Conservation (phyloP, 1,284 basidiomycete genomes). For the Tilletia caries region DNA sequence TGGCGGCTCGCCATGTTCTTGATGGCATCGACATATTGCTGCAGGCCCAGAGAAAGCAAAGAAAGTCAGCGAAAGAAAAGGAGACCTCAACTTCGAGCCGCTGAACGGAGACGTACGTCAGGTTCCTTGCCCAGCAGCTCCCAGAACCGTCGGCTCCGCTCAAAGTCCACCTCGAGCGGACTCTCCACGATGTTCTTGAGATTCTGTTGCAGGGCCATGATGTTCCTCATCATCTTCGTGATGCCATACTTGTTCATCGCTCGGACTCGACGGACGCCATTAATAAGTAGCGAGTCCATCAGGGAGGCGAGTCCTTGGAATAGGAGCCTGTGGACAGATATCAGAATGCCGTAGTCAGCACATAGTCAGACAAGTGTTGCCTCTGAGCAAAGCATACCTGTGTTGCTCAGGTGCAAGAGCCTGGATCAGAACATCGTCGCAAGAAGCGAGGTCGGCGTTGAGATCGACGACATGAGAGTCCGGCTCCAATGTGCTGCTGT, state of each 20-base stretch:
- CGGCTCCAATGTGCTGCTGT: constrained; percentile 73
- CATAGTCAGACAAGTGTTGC: too few species aligned
- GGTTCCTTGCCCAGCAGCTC: constrained; percentile 71
- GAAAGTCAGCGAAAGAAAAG: neutral
- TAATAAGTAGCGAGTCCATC: constrained; percentile 78
- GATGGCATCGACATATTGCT: constrained; percentile 14
- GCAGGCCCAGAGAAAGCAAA: neutral
- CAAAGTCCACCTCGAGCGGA: constrained; percentile 66
- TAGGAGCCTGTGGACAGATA: constrained; percentile 64
- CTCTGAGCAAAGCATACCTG: neutral
- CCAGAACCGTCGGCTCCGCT: constrained; percentile 75
- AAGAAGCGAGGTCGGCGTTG: constrained; percentile 73
- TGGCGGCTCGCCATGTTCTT: constrained; percentile 12
- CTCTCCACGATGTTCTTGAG: constrained; percentile 61
- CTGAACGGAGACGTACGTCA: constrained; percentile 60
- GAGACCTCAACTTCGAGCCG: neutral
- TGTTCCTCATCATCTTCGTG: constrained; percentile 83
- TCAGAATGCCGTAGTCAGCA: too few species aligned
- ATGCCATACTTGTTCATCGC: constrained; percentile 74
- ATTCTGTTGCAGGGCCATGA: constrained; percentile 86
- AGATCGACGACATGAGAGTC: constrained; percentile 85
- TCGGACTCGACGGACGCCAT: constrained; percentile 69
- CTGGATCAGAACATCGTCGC: constrained; percentile 63
- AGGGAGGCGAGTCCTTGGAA: constrained; percentile 82
- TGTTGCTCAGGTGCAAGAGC: constrained; percentile 28